Conservation (phyloP, 2,329 filamentous ascomycete species). For the Talaromyces sp. region DNA sequence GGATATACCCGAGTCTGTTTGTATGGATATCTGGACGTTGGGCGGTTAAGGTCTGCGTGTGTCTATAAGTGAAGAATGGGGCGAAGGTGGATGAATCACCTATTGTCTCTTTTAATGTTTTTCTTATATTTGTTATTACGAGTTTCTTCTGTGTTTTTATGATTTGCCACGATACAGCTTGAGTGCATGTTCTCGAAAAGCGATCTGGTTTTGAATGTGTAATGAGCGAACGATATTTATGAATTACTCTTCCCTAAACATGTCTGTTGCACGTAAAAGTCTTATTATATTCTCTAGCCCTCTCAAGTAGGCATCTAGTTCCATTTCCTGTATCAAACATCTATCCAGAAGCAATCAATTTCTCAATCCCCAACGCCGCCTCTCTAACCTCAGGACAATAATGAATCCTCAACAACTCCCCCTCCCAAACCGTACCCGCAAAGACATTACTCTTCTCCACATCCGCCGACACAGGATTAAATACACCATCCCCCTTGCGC, state of each 20-base stretch:
- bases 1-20: constrained; percentile 17
- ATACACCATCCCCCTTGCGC: constrained; percentile 83
- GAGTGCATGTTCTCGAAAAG: constrained; percentile 16
- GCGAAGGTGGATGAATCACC: background rate
- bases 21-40: background rate
- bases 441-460: constrained; percentile 89
- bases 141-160: constrained; percentile 19
- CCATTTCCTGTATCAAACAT: background rate
- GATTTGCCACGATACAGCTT: constrained; percentile 13
- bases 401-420: constrained; percentile 79
- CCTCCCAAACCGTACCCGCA: constrained; percentile 88
- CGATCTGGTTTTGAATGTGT: constrained; percentile 15
- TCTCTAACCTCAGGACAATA: constrained; percentile 85
- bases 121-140: constrained; percentile 18
- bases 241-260: constrained; percentile 7
- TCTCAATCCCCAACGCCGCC: constrained; percentile 67
- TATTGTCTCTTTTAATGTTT: constrained; percentile 4
- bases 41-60: background rate
- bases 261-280: background rate
- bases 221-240: constrained; percentile 20
- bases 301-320: background rate
- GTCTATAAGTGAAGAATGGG: constrained; percentile 5
- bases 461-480: constrained; percentile 68
- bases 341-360: constrained; percentile 35
- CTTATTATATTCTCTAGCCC: background rate